A percentile compares a stretch with the other conserved stretches of the same genome.
Conservation (phyloP, 768 basidiomycete species). For the Crassisporium funariophilum region DNA sequence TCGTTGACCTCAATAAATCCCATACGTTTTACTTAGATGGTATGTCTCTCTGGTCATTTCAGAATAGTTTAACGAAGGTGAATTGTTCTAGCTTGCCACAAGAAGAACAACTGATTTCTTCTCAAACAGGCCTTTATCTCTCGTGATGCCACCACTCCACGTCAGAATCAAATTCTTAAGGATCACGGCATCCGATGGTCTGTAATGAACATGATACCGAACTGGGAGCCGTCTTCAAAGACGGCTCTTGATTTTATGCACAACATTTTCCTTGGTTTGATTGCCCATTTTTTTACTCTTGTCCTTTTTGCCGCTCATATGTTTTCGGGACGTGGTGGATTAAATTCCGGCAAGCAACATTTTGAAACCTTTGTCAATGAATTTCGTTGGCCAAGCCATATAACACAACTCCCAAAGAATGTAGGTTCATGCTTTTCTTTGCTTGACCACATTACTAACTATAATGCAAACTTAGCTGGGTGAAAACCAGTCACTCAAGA, state of each 20-base stretch:
- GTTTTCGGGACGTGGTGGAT: constrained; percentile 24
- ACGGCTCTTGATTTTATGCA: constrained; percentile 35
- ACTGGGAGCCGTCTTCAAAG: constrained; percentile 27
- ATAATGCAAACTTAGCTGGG: constrained; percentile 22
- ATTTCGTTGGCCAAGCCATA: constrained; percentile 31
- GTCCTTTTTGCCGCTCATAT: constrained; percentile 26
- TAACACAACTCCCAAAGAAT: constrained; percentile 34
- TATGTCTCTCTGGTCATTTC: neutral
- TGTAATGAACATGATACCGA: constrained; percentile 24
- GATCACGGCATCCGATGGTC: constrained; percentile 24
- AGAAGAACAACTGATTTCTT: constrained; percentile 15
- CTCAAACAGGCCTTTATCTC: constrained; percentile 5
- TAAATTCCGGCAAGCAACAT: constrained; percentile 17
- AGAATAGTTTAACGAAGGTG: neutral
- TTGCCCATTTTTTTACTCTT: constrained; percentile 21
- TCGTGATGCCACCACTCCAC: constrained; percentile 1
- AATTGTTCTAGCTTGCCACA: constrained; percentile 4
- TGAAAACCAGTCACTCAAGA: constrained; percentile 33
- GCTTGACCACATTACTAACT: neutral
- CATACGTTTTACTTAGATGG: constrained; percentile 9
- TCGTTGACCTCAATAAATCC: constrained; percentile 22
- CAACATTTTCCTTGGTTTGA: constrained; percentile 28
- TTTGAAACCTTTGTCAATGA: constrained; percentile 28
- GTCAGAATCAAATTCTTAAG: constrained; percentile 18
- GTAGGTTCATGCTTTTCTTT: constrained; percentile 17